Evolutionary conservation across 192 early-diverging fungal genomes (phyloP), one percentile per base, ranked within the genome.

Genomic region (Gaertneriomyces semiglobifer): DNA sequence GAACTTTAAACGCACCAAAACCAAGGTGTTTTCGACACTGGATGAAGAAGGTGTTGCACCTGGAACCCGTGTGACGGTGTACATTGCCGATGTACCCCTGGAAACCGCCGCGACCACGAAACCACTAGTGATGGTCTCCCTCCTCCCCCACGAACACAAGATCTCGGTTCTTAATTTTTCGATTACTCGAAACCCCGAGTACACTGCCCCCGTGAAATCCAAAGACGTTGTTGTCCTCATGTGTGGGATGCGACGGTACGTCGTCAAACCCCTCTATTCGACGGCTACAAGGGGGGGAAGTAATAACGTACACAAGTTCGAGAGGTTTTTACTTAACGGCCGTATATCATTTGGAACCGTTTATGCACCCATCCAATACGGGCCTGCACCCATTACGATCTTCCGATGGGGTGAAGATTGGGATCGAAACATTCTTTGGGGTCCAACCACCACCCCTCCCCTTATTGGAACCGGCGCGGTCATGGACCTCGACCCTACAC

Each of bases 221-320:
- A 99, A 98, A 79, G 95, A 99, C 66, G 88, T 88, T 42, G 69
- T 98, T 66, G 79, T 99, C 16, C 54, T 95, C 47, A 90, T 92
- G 71, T 80, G 81, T 66, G 96, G 96, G 4, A 96, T 94, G 81
- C 84, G 96, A 50, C 87, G 92, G 44, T 93, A 92, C 77, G 75
- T 79, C 44, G 92, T 91, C 39, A 72, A 73, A 10, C 95, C 96
- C n/a, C 72, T 97, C 59, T 99, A 91, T 68, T 96, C 93, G 53
- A 88, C 92, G 69, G 85, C 92, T 75, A 82, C 88, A 18, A 84
- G 82, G 9, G 89, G 88, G 60, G 87, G 90, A 41, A 82, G 84
- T 33, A 99, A 99, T 74, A 89, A 92, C 68, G 95, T 98, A 43
- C 90, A 93, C 80, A 96, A 95, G 81, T 94, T 90, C 73, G 93